Percentiles rank a stretch among this genome's conserved stretches.
These are phyloP conservation scores for Dictyostelium citrinum DNA, from an alignment of 78 protist species.

Conservation along the genomic window DNA sequence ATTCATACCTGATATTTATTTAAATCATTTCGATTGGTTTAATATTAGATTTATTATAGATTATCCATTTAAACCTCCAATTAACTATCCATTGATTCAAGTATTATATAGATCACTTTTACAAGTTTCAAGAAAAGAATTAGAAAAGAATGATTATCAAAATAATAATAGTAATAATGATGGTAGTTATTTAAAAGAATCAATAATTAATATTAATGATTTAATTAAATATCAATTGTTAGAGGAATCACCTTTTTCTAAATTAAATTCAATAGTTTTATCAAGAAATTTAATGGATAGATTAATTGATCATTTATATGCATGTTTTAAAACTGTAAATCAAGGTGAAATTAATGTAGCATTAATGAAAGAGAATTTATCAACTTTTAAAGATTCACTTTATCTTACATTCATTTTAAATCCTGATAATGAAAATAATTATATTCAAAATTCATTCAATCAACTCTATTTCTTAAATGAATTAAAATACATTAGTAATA, in stretches of 20 bases:
- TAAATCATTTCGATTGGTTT: constrained; percentile 1
- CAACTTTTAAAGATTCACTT: not conserved
- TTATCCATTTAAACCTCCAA: not conserved
- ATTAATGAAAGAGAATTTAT: not conserved
- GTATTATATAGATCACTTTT: not conserved
- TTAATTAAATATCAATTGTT: constrained; percentile 6
- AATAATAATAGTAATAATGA: not conserved
- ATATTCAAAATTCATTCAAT: constrained; percentile 14
- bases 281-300: constrained; percentile 9
- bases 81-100: not conserved
- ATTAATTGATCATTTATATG: constrained; percentile 1
- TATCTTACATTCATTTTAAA: constrained; percentile 13
- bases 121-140: not conserved
- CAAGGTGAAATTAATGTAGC: not conserved
- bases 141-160: not conserved
- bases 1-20: constrained; percentile 14
- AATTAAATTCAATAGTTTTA: not conserved
- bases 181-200: not conserved
- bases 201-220: not conserved
- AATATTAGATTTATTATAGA: not conserved
- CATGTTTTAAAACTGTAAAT: not conserved
- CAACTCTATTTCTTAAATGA: not conserved
- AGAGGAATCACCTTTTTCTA: not conserved
- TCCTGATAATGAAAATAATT: constrained; percentile 16
- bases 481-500: not conserved